These are phyloP conservation scores for Kregervanrija pseudodelftensis DNA, from an alignment of 805 yeast genomes.

Conservation along the genomic window DNA sequence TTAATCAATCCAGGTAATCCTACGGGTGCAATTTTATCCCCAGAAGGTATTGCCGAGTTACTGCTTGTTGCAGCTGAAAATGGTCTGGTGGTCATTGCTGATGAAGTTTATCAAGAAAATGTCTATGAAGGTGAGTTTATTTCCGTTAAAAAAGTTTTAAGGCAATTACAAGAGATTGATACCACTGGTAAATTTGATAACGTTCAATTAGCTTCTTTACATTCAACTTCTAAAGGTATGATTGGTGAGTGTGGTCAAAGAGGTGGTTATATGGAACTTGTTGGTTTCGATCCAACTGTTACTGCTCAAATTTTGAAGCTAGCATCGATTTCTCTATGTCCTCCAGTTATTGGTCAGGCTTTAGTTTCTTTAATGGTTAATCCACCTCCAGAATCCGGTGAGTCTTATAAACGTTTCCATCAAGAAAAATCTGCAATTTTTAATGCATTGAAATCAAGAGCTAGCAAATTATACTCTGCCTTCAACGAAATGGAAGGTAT, in stretches of 20 bases:
- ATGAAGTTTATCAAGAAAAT: constrained; percentile 96
- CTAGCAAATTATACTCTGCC: constrained; percentile 57
- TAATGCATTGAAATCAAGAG: constrained; percentile 54
- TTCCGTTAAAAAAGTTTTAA: constrained; percentile 76
- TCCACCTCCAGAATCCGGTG: constrained; percentile 79
- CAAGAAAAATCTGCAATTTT: constrained; percentile 58
- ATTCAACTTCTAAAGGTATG: constrained; percentile 97
- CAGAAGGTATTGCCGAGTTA: constrained; percentile 61
- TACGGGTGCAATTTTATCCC: constrained; percentile 77
- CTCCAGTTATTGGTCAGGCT: constrained; percentile 94
- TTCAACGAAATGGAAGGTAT: constrained; percentile 77
- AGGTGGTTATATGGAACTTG: constrained; percentile 96
- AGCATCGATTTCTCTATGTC: constrained; percentile 87
- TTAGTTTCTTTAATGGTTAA: constrained; percentile 87
- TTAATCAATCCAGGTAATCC: constrained; percentile 99
- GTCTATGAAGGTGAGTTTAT: constrained; percentile 74
- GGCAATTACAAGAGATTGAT: constrained; percentile 48
- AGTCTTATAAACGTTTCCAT: constrained; percentile 60
- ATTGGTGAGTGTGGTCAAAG: constrained; percentile 99
- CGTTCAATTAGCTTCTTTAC: constrained; percentile 88
- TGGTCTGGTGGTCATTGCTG: constrained; percentile 85
- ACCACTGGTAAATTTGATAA: constrained; percentile 50
- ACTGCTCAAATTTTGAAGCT: constrained; percentile 69
- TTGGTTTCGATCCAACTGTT: constrained; percentile 70
- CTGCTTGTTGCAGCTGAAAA: constrained; percentile 76